Evolutionary conservation across 2,329 filamentous ascomycete genomes (phyloP).

Genomic region (Phialophora tarda): DNA sequence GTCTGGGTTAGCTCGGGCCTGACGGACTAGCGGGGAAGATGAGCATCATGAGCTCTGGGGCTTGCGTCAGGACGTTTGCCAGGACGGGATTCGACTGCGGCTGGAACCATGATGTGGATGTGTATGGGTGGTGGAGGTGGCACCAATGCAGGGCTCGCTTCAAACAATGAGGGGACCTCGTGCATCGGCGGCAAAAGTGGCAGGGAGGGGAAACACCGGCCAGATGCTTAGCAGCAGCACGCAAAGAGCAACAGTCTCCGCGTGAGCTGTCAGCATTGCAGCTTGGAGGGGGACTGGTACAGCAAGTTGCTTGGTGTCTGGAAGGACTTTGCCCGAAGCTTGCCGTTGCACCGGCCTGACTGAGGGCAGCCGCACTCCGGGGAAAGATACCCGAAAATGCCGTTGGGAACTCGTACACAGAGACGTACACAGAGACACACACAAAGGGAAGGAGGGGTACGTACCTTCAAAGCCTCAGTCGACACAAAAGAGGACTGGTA

Average conservation of each 20-base stretch:
- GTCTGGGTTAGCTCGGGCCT: slow-evolving; percentile 16
- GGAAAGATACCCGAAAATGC: slow-evolving; percentile 8
- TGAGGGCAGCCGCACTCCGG: slow-evolving; percentile 5
- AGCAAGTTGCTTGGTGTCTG: neutral
- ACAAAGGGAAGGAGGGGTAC: slow-evolving; percentile 12
- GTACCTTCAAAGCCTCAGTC: slow-evolving; percentile 26
- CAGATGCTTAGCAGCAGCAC: neutral
- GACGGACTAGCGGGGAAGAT: slow-evolving; percentile 20
- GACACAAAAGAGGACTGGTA: slow-evolving; percentile 5
- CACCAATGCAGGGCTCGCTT: slow-evolving; percentile 16
- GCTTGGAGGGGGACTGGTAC: neutral
- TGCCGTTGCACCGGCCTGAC: slow-evolving; percentile 3
- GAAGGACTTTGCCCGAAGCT: slow-evolving; percentile 6
- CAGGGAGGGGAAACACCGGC: slow-evolving; percentile 30
- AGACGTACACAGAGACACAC: neutral
- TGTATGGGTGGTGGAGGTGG: slow-evolving; percentile 8
- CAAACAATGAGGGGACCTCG: slow-evolving; percentile 3
- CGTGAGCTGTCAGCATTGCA: slow-evolving; percentile 5
- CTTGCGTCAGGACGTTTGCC: slow-evolving; percentile 8
- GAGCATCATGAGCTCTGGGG: slow-evolving; percentile 7
- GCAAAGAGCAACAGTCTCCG: neutral
- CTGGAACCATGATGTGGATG: slow-evolving; percentile 11
- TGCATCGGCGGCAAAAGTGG: slow-evolving; percentile 22
- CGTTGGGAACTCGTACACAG: neutral
- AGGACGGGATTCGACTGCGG: slow-evolving; percentile 7